Evolutionary conservation across 1,284 basidiomycete species (phyloP).

Genomic region (Blastosporella zonata): DNA sequence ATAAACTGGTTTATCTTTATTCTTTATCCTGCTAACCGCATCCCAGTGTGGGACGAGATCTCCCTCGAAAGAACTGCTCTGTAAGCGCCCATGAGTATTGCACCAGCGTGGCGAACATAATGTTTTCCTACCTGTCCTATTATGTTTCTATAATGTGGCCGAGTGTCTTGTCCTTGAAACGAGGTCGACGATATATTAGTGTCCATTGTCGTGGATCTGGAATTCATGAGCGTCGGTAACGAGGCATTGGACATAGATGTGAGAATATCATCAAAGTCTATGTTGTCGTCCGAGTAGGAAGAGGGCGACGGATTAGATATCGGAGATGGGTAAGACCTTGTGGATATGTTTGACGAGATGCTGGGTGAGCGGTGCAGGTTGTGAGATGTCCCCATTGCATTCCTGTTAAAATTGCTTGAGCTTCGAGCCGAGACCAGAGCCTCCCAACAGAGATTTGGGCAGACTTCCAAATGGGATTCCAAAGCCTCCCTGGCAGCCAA

Average conservation of each 20-base stretch:
- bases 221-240: background rate
- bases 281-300: background rate
- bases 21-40: background rate
- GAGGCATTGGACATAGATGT: background rate
- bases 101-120: too few species aligned
- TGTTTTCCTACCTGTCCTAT: too few species aligned
- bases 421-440: background rate
- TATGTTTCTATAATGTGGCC: too few species aligned
- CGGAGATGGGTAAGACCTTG: background rate
- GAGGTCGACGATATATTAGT: background rate
- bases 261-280: background rate
- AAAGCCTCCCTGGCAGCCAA: background rate
- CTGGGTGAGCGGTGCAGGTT: background rate
- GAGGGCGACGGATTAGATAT: background rate
- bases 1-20: slow-evolving; percentile 7
- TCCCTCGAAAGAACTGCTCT: background rate
- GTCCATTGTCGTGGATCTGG: background rate
- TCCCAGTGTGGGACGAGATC: background rate
- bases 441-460: background rate
- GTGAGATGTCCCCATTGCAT: background rate
- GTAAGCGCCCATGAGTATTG: background rate
- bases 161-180: background rate
- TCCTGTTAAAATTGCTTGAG: background rate
- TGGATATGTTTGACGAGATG: too few species aligned
- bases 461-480: background rate